These are phyloP conservation scores for Metarhizium album DNA, from an alignment of 2,329 filamentous ascomycete genomes.

Conservation along the genomic window DNA sequence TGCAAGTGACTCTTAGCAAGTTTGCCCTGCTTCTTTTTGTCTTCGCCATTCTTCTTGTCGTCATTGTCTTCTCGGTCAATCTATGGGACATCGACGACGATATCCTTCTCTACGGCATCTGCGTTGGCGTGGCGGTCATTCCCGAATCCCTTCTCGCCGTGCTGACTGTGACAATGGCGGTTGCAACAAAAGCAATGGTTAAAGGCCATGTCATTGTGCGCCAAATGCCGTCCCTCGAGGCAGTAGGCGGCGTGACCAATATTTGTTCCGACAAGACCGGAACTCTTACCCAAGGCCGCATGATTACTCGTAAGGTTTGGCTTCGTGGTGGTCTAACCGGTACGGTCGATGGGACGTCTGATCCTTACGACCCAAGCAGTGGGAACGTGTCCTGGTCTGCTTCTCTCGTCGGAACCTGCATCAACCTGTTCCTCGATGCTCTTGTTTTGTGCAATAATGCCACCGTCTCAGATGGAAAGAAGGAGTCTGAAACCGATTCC, in stretches of 20 bases:
- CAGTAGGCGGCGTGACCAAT: conserved; percentile 58
- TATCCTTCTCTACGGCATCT: conserved; percentile 50
- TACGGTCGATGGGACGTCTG: conserved; percentile 41
- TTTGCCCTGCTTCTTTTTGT: conserved; percentile 73
- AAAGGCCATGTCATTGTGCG: conserved; percentile 55
- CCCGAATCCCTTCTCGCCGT: conserved; percentile 59
- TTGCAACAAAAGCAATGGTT: conserved; percentile 54
- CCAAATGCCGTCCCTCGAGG: conserved; percentile 54
- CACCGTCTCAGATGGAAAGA: conserved; percentile 36
- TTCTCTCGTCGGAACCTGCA: conserved; percentile 26
- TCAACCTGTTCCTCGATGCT: conserved; percentile 40
- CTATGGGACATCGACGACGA: conserved; percentile 42
- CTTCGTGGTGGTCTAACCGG: conserved; percentile 43
- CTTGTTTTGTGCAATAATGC: conserved; percentile 54
- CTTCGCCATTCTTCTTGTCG: conserved; percentile 50
- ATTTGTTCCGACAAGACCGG: conserved; percentile 65
- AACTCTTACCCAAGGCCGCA: conserved; percentile 54
- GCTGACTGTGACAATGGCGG: conserved; percentile 60
- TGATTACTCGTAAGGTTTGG: conserved; percentile 55
- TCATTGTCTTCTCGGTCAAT: conserved; percentile 52
- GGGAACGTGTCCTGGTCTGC: conserved; percentile 38
- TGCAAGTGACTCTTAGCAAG: conserved; percentile 77
- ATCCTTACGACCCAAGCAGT: conserved; percentile 51
- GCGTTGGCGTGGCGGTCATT: conserved; percentile 52
- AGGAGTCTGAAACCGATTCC: conserved; percentile 34